A percentile compares a stretch with the other conserved stretches of the same genome.
Evolutionary conservation across 306 rosid species (phyloP).

Genomic region (Quercus suber): DNA sequence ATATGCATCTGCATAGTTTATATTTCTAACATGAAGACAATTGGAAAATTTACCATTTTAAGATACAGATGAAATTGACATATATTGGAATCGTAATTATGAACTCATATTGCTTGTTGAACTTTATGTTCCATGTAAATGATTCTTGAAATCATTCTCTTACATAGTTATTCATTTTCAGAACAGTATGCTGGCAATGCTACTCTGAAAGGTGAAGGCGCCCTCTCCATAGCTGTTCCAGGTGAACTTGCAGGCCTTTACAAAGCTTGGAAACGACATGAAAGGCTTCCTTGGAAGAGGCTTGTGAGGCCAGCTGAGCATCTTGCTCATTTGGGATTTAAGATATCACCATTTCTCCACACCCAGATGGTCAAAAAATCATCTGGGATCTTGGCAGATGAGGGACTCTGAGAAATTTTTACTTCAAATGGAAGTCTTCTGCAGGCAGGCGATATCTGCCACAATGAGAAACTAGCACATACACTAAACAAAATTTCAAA

Average conservation of each 20-base stretch:
- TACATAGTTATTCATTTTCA: constrained; percentile 16
- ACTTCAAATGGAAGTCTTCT: constrained; percentile 67
- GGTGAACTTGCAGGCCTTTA: constrained; percentile 83
- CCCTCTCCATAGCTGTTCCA: constrained; percentile 68
- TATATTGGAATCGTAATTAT: neutral
- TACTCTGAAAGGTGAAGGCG: constrained; percentile 52
- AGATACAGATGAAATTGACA: neutral
- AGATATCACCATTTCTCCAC: constrained; percentile 61
- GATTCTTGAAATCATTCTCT: neutral
- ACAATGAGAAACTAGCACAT: constrained; percentile 53
- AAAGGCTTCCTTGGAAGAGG: constrained; percentile 74
- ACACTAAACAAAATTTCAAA: constrained; percentile 45
- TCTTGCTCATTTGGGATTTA: constrained; percentile 66
- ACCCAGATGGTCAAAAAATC: constrained; percentile 51
- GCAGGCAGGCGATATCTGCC: constrained; percentile 44
- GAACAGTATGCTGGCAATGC: constrained; percentile 67
- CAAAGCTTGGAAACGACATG: constrained; percentile 62
- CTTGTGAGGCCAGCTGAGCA: constrained; percentile 65
- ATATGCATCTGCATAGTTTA: neutral
- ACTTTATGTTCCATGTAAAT: neutral
- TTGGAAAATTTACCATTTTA: neutral
- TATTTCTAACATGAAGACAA: neutral
- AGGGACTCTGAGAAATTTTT: constrained; percentile 56
- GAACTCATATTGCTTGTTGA: neutral
- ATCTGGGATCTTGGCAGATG: constrained; percentile 47